Evolutionary conservation across 129 eudicot species (phyloP), one percentile per base, ranked within the genome.

Genomic region (Kitagawia praeruptora): DNA sequence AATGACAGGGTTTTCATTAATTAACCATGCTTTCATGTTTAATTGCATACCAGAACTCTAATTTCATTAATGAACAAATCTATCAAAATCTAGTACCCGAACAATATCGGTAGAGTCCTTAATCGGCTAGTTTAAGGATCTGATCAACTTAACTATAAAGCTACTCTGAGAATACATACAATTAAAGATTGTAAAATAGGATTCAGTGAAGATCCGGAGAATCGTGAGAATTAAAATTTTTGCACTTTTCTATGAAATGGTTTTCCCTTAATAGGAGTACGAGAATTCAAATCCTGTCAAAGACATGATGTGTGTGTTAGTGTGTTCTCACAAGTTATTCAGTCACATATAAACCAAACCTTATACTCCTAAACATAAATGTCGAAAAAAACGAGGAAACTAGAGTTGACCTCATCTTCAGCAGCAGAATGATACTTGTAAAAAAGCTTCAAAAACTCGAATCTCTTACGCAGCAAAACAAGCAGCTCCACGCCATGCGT

Each of bases 361-460:
- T 23, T 11, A 79, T 6, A 51, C 8, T 39, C 3, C 16, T 8
- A 39, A 70, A 40, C 11, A 27, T 67, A 40, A 41, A 21, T 7
- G 3, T 7, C 16, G 53, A 27, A 12, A n/a, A 19, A 10, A 73
- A 41, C 15, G 1, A 42, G 38, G 34, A 8, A 44, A 73, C 0
- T 47, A 5, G 25, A 25, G 42, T 23, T 16, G 51, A 93, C 99
- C 99, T 96, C 98, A 75, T 92, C 99, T 85, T 96, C 99, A 41
- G 97, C 93, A 25, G 86, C 92, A 31, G 89, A 90, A 80, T 92
- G 98, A 73, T 92, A 92, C 83, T 86, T 83, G 53, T 86, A 85
- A 23, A 96, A 92, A 38, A 88, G 86, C 83, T 85, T 90, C 63
- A 96, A 76, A 77, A 96, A 96, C 86, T 92, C 91, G 76, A 92